Evolutionary conservation across 495 filamentous ascomycete genomes (phyloP).

Genomic region (Cairneyella variabilis): DNA sequence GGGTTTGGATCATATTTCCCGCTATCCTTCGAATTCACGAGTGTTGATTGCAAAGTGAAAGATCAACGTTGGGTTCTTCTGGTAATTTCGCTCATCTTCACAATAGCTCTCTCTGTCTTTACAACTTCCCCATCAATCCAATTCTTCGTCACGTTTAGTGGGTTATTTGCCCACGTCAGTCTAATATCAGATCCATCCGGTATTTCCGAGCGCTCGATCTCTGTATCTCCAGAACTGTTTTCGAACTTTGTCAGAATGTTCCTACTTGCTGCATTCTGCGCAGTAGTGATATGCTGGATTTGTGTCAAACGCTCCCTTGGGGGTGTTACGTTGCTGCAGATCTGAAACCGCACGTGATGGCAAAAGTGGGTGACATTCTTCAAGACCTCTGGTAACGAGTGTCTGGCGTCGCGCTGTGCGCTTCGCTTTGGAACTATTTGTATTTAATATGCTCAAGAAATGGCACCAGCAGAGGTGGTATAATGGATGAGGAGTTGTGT

Average conservation of each 20-base stretch:
- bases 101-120: constrained; percentile 62
- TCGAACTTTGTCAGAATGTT: constrained; percentile 70
- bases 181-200: constrained; percentile 71
- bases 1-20: constrained; percentile 77
- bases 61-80: constrained; percentile 74
- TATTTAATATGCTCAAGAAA: no score
- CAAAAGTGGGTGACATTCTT: no score
- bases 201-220: no score
- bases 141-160: constrained; percentile 68
- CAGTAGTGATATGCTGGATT: constrained; percentile 74
- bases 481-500: no score
- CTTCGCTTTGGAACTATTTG: no score
- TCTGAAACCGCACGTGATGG: no score
- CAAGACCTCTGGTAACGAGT: no score
- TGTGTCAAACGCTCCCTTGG: no score
- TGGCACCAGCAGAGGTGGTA: no score
- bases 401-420: no score
- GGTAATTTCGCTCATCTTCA: constrained; percentile 66
- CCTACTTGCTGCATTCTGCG: constrained; percentile 71
- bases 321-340: no score
- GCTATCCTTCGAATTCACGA: constrained; percentile 62
- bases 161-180: constrained; percentile 76
- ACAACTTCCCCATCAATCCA: constrained; percentile 65
- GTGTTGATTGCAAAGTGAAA: constrained; percentile 47
- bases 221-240: constrained; percentile 47